Conservation (phyloP, 1,284 basidiomycete genomes). For the Rhizoctonia solani region DNA sequence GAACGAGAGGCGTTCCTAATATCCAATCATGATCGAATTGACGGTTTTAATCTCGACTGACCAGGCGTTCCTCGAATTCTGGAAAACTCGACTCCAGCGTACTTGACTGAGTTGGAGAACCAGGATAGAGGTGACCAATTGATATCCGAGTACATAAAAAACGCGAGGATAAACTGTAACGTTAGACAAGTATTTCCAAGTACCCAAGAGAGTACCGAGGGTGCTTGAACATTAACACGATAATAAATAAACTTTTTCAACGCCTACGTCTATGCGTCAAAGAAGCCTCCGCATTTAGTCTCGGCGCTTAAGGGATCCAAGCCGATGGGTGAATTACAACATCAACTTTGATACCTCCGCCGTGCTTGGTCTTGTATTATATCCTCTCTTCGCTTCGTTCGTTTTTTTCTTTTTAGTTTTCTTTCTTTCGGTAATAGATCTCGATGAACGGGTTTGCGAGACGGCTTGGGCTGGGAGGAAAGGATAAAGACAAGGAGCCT, state of each 20-base stretch:
- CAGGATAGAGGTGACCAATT: constrained; percentile 55
- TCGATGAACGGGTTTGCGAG: constrained; percentile 12
- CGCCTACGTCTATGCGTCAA: no score
- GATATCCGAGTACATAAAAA: constrained; percentile 65
- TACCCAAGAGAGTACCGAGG: neutral
- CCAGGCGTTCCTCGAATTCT: constrained; percentile 85
- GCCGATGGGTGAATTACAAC: neutral
- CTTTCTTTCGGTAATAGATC: no score
- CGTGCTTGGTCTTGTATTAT: no score
- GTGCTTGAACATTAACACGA: no score
- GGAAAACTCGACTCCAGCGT: constrained; percentile 71
- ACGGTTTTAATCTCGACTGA: no score
- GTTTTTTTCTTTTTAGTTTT: no score
- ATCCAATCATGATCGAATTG: no score
- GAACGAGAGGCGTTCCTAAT: no score
- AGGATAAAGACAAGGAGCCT: no score
- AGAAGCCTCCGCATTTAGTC: neutral
- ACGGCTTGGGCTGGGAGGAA: constrained; percentile 18
- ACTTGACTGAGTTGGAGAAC: constrained; percentile 52
- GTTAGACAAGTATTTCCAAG: constrained; percentile 71
- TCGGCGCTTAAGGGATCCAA: neutral
- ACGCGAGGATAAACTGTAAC: constrained; percentile 84
- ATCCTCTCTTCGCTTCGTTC: no score
- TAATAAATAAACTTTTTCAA: no score
- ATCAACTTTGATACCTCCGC: neutral